These are phyloP conservation scores for Boletus fagicola DNA, from an alignment of 768 basidiomycete species.

Conservation along the genomic window DNA sequence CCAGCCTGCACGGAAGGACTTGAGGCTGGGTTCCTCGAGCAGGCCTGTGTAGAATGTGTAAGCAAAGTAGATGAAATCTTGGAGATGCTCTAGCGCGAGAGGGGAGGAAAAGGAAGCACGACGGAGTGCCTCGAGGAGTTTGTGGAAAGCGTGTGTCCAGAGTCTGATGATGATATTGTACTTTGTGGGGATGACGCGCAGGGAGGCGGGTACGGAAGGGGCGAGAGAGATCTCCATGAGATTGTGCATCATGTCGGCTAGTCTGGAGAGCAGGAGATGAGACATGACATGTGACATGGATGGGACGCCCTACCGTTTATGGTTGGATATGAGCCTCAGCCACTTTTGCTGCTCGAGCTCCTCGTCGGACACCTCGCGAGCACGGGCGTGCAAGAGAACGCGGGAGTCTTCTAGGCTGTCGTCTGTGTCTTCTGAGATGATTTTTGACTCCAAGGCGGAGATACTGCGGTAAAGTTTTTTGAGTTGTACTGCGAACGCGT, in stretches of 20 bases:
- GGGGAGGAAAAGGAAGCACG: conserved; percentile 68
- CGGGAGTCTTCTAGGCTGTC: conserved; percentile 47
- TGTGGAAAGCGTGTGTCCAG: conserved; percentile 91
- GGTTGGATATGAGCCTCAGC: conserved; percentile 66
- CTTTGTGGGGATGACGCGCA: conserved; percentile 86
- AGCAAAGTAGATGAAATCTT: conserved; percentile 93
- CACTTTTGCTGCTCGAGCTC: conserved; percentile 77
- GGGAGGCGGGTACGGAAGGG: conserved; percentile 81
- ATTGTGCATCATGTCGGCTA: conserved; percentile 88
- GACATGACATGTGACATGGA: background rate
- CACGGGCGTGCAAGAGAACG: conserved; percentile 35
- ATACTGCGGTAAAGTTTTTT: conserved; percentile 85
- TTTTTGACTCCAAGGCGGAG: conserved; percentile 71
- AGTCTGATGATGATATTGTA: conserved; percentile 95
- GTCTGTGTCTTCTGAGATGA: conserved; percentile 59
- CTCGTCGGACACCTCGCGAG: conserved; percentile 40
- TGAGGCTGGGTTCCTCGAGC: conserved; percentile 75
- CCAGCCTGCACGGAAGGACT: conserved; percentile 78
- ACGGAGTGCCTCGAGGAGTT: conserved; percentile 85
- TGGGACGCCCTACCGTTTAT: conserved; percentile 68
- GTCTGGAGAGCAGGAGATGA: conserved; percentile 44
- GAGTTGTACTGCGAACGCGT: conserved; percentile 69
- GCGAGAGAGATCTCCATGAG: conserved; percentile 83
- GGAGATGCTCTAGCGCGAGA: conserved; percentile 83
- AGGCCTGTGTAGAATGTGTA: conserved; percentile 93